A percentile compares a stretch with the other conserved stretches of the same genome.
phyloP scores from a whole-genome alignment of 2,329 filamentous ascomycete genomes.

The Clarireedia homoeocarpa region DNA sequence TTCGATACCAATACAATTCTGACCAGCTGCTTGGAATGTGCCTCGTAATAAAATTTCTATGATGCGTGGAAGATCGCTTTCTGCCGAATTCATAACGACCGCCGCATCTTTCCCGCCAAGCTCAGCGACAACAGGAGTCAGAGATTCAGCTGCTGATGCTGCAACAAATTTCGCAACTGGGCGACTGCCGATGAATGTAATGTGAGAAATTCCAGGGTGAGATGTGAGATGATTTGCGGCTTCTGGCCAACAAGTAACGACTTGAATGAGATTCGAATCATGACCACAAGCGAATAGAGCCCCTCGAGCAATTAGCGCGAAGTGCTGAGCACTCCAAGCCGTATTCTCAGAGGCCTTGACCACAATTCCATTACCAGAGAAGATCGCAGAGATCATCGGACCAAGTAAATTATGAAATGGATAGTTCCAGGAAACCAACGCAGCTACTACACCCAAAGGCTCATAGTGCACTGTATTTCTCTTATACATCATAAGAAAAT shows the following conservation, averaged over 20 bases:
- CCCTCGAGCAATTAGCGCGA: conserved; percentile 66
- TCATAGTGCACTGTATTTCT: conserved; percentile 85
- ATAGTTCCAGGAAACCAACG: conserved; percentile 95
- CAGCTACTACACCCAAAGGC: conserved; percentile 84
- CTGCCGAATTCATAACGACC: conserved; percentile 71
- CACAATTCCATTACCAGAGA: conserved; percentile 83
- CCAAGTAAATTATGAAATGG: conserved; percentile 92
- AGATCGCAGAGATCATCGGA: conserved; percentile 83
- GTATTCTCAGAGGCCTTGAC: conserved; percentile 95
- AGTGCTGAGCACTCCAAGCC: conserved; percentile 84
- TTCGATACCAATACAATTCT: conserved; percentile 97
- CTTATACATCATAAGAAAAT: conserved; percentile 93
- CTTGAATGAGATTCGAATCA: conserved; percentile 73
- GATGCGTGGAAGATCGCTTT: conserved; percentile 59
- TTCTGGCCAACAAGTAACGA: conserved; percentile 79
- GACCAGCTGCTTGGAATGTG: conserved; percentile 88
- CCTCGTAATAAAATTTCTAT: conserved; percentile 81
- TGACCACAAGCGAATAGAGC: conserved; percentile 79
- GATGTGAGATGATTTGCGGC: conserved; percentile 76
- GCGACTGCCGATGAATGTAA: conserved; percentile 93
- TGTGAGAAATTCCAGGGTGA: conserved; percentile 74
- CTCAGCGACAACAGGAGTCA: conserved; percentile 87
- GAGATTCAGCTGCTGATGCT: conserved; percentile 70
- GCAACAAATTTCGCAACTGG: conserved; percentile 84
- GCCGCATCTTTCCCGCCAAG: conserved; percentile 93